Base-by-base conservation (phyloP, 805 yeast genomes). In the Metahyphopichia silvanorum region DNA sequence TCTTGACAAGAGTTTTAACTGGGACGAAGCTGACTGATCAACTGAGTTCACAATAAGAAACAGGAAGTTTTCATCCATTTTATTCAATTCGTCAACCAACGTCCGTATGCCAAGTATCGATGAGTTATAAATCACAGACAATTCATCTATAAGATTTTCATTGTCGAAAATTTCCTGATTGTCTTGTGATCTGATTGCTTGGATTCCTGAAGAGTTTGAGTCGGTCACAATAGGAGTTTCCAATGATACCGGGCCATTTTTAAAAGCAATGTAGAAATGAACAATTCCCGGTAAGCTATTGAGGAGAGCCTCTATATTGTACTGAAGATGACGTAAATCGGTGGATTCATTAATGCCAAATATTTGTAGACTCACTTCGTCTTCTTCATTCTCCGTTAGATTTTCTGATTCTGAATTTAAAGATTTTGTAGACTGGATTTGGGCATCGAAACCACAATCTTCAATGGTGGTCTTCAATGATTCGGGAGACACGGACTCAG, bases 1-100 rank as follows among this genome's bases (percentile, higher is more conserved):
- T 44, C 85, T 78, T 1, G 86, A 69, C 18, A 93, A 63, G 2
- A 84, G 55, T 24, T 74, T 77, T 25, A 91, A 51, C 55, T 93
- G 98, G 4, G 83, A 67, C 3, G 77, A 56, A 15, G 65, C 51
- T 8, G 69, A 52, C 42, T 76, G 77, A 51, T 82, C 86, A 4
- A 80, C 51, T 9, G 71, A 62, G 41, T 66, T 66, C 35, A 57
- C 40, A 12, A 74, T 31, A 49, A 58, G 20, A 7, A 83, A 86
- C 23, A 71, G 73, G 37, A 79, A 71, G 1, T 81, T 81, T 8
- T 65, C 52, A 22, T 68, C 70, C 25, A 88, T 63, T 3, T 63
- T 55, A 28, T 62, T 55, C 26, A 66, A 41, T 1, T 50, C 50
- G 9, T 69, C 63, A 8, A 86, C 68, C 7, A 91, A 57, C 13